Evolutionary conservation across 345 rosid species (phyloP), one percentile per base, ranked within the genome.

Genomic region (Lepidium didymum): DNA sequence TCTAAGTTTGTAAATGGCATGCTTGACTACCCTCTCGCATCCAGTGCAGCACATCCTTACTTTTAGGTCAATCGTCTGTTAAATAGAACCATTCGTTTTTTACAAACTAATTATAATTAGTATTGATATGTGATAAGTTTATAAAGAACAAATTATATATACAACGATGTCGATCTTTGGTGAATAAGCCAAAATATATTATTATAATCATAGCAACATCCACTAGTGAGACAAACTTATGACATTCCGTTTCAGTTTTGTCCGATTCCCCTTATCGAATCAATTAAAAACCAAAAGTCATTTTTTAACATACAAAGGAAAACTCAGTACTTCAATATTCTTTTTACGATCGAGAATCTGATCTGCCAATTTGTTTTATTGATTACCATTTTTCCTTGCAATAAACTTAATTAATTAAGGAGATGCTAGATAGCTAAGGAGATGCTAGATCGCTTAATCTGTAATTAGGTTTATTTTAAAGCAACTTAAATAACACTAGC

Each of bases 21-120:
- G 86, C 69, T 85, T 92, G 42, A 92, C 96, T 16, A 92, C 91
- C 70, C 97, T 79, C 72, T 90, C 98, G 75, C 98, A 92, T 10
- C 97, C 98, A 43, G 75, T 80, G 86, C 98, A 92, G 78, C 98
- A 92, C 97, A 92, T 92, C 81, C 96, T 61, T 23, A 92, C 96
- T 75, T 90, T 92, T 62, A 92, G 90, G 77, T 88, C 96, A 79
- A 88, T 90, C 5, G 98, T 92, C 98, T 92, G 62, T 57, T 57
- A n/a, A n/a, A n/a, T n/a, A 57, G 6, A 43, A 63, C 15, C 40
- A 62, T 25, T 70, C 68, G 43, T 52, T 42, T 29, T 15, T 69
- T 61, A 27, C 12, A 53, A 11, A 62, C 5, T 52, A 54, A 49
- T 38, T 38, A 29, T 29, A 27, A 5, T 61, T 18, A 52, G 13